A percentile compares a stretch with the other conserved stretches of the same genome.
Evolutionary conservation across 805 yeast species (phyloP).

Genomic region (Teunomyces stri): DNA sequence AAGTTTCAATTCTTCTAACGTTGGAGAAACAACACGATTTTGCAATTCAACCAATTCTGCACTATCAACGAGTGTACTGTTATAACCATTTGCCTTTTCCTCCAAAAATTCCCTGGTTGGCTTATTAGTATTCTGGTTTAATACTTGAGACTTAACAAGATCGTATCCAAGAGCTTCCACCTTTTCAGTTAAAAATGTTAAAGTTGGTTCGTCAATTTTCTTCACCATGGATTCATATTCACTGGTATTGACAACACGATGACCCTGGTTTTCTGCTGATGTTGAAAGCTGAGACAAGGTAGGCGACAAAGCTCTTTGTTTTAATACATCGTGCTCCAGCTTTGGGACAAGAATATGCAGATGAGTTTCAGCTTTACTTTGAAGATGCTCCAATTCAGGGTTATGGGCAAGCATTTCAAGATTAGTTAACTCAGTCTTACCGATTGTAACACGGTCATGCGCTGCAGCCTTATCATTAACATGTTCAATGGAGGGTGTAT

Average conservation of each 20-base stretch:
- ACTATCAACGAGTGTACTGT: background rate
- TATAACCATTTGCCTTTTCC: constrained; percentile 7
- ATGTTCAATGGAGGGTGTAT: constrained; percentile 15
- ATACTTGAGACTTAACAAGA: constrained; percentile 7
- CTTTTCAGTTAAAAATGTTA: constrained; percentile 8
- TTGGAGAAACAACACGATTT: constrained; percentile 18
- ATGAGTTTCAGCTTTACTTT: constrained; percentile 7
- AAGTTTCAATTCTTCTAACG: constrained; percentile 16
- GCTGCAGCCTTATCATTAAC: constrained; percentile 13
- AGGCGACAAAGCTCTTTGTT: constrained; percentile 18
- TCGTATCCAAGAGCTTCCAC: constrained; percentile 16
- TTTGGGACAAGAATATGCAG: constrained; percentile 7
- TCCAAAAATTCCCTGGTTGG: constrained; percentile 5
- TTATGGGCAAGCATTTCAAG: constrained; percentile 16
- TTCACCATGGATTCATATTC: background rate
- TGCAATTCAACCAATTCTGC: constrained; percentile 7
- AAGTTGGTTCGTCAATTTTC: background rate
- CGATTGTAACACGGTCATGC: constrained; percentile 12
- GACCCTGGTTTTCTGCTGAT: constrained; percentile 12
- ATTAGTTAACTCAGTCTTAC: constrained; percentile 12
- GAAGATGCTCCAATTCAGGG: constrained; percentile 12
- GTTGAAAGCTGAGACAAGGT: constrained; percentile 10
- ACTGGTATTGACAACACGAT: constrained; percentile 6
- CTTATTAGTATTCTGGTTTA: background rate
- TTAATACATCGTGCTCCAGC: constrained; percentile 2